phyloP scores from a whole-genome alignment of 768 basidiomycete species.

The Neoboletus brunneissimus region DNA sequence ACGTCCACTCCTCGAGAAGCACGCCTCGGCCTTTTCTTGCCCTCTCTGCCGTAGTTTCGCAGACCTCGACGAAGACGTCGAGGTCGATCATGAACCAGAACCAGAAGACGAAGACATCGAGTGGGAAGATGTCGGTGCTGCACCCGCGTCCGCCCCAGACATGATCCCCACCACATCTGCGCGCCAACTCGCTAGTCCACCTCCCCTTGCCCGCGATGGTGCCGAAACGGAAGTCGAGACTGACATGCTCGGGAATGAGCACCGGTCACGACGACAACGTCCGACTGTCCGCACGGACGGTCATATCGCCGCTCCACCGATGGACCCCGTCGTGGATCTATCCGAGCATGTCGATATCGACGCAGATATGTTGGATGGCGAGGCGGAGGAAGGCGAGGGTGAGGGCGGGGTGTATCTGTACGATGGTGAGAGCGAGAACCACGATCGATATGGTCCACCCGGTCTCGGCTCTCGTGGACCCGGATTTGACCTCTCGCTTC shows the following conservation, averaged over 20 bases:
- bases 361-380: slow-evolving; percentile 30
- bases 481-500: slow-evolving; percentile 18
- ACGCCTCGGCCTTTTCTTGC: slow-evolving; percentile 92
- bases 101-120: slow-evolving; percentile 29
- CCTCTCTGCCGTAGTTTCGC: slow-evolving; percentile 94
- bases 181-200: slow-evolving; percentile 22
- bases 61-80: slow-evolving; percentile 94
- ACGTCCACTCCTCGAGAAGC: slow-evolving; percentile 81
- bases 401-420: slow-evolving; percentile 1
- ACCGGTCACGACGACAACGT: slow-evolving; percentile 17
- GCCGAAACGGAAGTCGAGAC: slow-evolving; percentile 35
- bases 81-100: slow-evolving; percentile 49
- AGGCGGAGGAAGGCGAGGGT: slow-evolving; percentile 2
- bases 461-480: slow-evolving; percentile 13
- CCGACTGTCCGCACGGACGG: slow-evolving; percentile 28
- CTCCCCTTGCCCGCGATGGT: slow-evolving; percentile 26
- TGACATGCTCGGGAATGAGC: slow-evolving; percentile 17
- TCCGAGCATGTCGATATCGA: slow-evolving; percentile 19
- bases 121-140: slow-evolving; percentile 17
- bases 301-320: slow-evolving; percentile 13
- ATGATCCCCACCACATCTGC: not conserved
- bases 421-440: too few species aligned
- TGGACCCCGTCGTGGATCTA: slow-evolving; percentile 6
- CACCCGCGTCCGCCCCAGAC: not conserved
- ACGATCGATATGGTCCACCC: not conserved